Evolutionary conservation across 1,139 yeast species (phyloP), one percentile per base, ranked within the genome.

Genomic region (Saccharomyces pastorianus): DNA sequence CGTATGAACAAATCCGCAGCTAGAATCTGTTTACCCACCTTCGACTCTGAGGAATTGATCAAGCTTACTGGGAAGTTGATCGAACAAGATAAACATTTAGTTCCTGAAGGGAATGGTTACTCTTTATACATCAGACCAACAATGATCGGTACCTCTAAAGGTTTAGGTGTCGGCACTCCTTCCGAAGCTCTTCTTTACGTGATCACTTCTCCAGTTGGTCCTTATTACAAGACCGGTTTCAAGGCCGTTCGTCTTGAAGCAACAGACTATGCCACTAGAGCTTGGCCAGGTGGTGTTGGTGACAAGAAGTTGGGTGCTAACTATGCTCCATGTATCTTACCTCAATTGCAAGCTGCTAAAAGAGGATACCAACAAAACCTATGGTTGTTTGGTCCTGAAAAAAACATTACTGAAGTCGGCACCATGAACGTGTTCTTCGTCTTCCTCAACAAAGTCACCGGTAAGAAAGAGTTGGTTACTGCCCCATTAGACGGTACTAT

Each of bases 221-320:
- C 97, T 44, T 80, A 79, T 72, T 86, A 86, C 76, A 81, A 85
- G 64, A 83, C 95, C 17, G 96, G 96, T 8, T 90, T 90, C 82
- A 89, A 89, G 73, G 96, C 97, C 32, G 96, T 91, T 51, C 78
- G 84, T 54, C 78, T 91, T 58, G 96, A 90, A 75, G 97, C 97
- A 61, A 88, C 96, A 46, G 95, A 88, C 69, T 83, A 87, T 63
- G 95, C 95, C 51, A 91, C 90, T 27, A 85, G 98, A 76, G 96
- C 98, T n/a, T 91, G 97, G 97, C 97, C 97, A 66, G 96, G 96
- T 66, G 98, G 97, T 70, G 90, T 84, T 61, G 98, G 98, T 72
- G 84, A 89, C 78, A 84, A 82, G 74, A 91, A 91, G 76, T 82
- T 91, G 65, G 98, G 98, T 71, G 97, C 96, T 57, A 91, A 91